These are phyloP conservation scores for Cyphellophora attinorum DNA, from an alignment of 2,329 filamentous ascomycete genomes.

Conservation along the genomic window DNA sequence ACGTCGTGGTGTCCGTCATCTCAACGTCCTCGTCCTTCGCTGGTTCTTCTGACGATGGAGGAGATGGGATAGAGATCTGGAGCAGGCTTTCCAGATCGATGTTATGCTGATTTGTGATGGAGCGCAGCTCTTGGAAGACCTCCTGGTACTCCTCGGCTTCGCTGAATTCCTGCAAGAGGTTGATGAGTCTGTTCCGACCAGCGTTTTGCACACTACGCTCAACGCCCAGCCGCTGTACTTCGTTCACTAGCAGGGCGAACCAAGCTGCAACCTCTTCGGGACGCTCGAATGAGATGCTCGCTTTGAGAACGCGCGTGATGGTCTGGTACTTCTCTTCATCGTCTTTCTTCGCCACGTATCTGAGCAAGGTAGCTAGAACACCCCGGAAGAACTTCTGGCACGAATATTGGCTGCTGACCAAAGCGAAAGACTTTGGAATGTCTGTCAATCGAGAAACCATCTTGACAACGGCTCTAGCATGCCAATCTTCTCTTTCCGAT, in stretches of 20 bases:
- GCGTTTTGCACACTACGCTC: not conserved
- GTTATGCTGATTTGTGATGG: slow-evolving; percentile 22
- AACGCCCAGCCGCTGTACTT: not conserved
- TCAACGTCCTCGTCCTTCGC: not conserved
- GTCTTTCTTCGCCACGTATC: not conserved
- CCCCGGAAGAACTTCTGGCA: slow-evolving; percentile 27
- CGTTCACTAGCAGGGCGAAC: not conserved
- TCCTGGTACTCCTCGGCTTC: slow-evolving; percentile 13
- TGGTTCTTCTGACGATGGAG: not conserved
- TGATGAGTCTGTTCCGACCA: slow-evolving; percentile 1
- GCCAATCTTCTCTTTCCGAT: not conserved
- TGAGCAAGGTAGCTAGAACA: slow-evolving; percentile 18
- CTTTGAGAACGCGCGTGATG: not conserved
- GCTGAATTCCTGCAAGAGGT: slow-evolving; percentile 24
- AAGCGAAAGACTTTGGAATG: too few species aligned
- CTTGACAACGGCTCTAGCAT: too few species aligned
- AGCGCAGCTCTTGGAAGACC: slow-evolving; percentile 28
- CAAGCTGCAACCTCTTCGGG: not conserved
- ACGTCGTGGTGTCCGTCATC: not conserved
- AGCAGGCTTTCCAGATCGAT: slow-evolving; percentile 25
- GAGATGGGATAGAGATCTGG: slow-evolving; percentile 21
- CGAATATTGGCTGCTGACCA: slow-evolving; percentile 21
- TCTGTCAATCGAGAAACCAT: too few species aligned
- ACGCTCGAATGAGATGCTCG: not conserved
- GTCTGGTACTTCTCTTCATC: not conserved